Evolutionary conservation across 1,284 basidiomycete species (phyloP), one percentile per base, ranked within the genome.

Genomic region (Naganishia albida): DNA sequence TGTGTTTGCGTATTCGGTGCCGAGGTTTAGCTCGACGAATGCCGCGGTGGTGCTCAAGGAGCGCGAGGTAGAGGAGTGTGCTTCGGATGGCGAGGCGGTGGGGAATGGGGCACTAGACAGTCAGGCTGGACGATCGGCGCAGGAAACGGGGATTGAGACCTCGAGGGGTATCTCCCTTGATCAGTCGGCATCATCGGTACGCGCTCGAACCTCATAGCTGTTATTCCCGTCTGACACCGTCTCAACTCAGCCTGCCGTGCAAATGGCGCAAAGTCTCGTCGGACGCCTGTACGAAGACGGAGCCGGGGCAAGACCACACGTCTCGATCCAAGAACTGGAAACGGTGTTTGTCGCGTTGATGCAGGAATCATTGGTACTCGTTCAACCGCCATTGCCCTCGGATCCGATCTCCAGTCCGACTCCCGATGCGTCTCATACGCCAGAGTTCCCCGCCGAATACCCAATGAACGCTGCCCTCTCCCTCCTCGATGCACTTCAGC

Each of bases 401-500:
- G 34, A 39, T 18, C 23, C 16, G 12, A 26, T 18, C 13, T n/a
- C 10, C n/a, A 12, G 23, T 10, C 20, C 18, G 2, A 8, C 42
- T 15, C 7, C 26, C 6, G 34, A 4, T 25, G 8, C 12, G n/a
- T n/a, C n/a, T n/a, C n/a, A n/a, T n/a, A 4, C 3, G 28, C 46
- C 25, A 25, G 40, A n/a, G 25, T 7, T 2, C 39, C 25, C 25
- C 4, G 18, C 38, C 23, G 60, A 63, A 18, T n/a, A 20, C n/a
- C 20, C 60, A 7, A 43, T 71, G 18, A 46, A 59, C 1, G 44
- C 66, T 13, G 39, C 74, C 0, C 65, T 76, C 10, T 44, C 66
- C 2, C 60, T 77, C 0, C 64, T 77, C 25, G 67, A 71, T 2
- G 15, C 64, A 0, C 66, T 78, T 7, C 73, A 73, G 48, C 65